Percentiles rank a stretch among this genome's conserved stretches.
phyloP scores from a whole-genome alignment of 768 basidiomycete species.

The Krasilnikovozyma curviuscula region DNA sequence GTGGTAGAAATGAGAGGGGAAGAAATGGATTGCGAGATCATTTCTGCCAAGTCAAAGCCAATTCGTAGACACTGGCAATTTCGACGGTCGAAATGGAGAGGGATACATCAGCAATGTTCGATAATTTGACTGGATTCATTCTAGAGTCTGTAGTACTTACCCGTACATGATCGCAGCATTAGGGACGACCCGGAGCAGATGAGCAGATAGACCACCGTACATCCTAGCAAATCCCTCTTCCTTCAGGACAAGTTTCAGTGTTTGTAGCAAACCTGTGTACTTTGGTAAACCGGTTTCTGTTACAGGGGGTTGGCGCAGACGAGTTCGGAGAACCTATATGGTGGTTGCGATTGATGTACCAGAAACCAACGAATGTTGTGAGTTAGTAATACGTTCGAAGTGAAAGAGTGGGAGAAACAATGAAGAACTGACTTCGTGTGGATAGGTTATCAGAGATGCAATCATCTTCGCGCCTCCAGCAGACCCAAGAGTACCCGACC shows the following conservation, averaged over 20 bases:
- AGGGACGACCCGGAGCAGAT: slow-evolving; percentile 88
- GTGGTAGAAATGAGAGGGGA: too few species aligned
- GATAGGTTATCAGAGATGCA: slow-evolving; percentile 88
- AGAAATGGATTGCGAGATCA: too few species aligned
- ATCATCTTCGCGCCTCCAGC: slow-evolving; percentile 86
- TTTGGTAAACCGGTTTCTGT: slow-evolving; percentile 44
- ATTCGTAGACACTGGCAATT: too few species aligned
- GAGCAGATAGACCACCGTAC: slow-evolving; percentile 83
- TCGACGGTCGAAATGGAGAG: too few species aligned
- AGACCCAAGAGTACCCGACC: slow-evolving; percentile 66
- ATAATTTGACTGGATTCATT: too few species aligned
- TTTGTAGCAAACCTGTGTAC: slow-evolving; percentile 72
- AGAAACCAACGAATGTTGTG: not conserved
- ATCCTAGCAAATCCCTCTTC: slow-evolving; percentile 76
- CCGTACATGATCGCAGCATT: slow-evolving; percentile 84
- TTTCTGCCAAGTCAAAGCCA: too few species aligned
- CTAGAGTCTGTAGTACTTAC: not conserved
- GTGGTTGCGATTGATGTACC: too few species aligned
- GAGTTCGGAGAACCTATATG: slow-evolving; percentile 65
- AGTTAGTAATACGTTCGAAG: not conserved
- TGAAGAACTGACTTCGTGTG: slow-evolving; percentile 59
- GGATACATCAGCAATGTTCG: too few species aligned
- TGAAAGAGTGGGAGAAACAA: not conserved
- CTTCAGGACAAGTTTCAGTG: slow-evolving; percentile 58
- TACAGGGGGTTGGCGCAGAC: slow-evolving; percentile 69